Evolutionary conservation across 768 basidiomycete species (phyloP), one percentile per base, ranked within the genome.

Genomic region (Mycena rosella): DNA sequence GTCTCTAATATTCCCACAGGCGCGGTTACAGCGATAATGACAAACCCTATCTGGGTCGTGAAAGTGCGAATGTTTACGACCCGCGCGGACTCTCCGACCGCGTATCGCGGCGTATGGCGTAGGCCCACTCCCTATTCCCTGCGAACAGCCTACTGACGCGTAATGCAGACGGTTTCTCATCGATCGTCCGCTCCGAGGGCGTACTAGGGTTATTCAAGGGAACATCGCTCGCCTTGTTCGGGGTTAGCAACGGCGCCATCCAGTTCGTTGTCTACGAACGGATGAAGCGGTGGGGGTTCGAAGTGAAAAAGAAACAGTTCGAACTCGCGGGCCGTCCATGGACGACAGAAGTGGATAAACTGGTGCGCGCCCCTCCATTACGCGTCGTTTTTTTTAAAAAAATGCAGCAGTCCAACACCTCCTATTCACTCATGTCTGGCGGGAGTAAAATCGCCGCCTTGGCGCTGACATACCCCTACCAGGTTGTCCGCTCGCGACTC

Each of bases 221-320:
- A 2, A 96, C 96, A 7, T 82, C 88, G 0, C 85, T 99, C 30
- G 96, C 94, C 3, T 85, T 99, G 26, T 86, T 98, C 38, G 98
- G 98, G 17, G 96, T 98, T 66, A 90, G 91, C 77, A 99, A 96
- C 73, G 96, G 98, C 2, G 95, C 96, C 0, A 84, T 98, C 44
- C 98, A 99, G 77, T 99, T 99, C 78, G 94, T 97, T 82, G 88
- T 89, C 1, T 99, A 99, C 76, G 98, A 99, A 76, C 90, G 97
- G 79, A 91, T 99, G 90, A 99, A 99, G 77, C 81, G 85, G 27
- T 93, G 94, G 89, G 90, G 94, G 9, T 94, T 95, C 73, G 91
- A 94, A 71, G 86, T 88, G 67, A 96, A 95, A 79, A 83, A 86
- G 69, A 86, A 82, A 71, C 86, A 85, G 72, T 88, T 88, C 55